These are phyloP conservation scores for Hanseniaspora taiwanica DNA, from an alignment of 805 yeast genomes.

Conservation along the genomic window DNA sequence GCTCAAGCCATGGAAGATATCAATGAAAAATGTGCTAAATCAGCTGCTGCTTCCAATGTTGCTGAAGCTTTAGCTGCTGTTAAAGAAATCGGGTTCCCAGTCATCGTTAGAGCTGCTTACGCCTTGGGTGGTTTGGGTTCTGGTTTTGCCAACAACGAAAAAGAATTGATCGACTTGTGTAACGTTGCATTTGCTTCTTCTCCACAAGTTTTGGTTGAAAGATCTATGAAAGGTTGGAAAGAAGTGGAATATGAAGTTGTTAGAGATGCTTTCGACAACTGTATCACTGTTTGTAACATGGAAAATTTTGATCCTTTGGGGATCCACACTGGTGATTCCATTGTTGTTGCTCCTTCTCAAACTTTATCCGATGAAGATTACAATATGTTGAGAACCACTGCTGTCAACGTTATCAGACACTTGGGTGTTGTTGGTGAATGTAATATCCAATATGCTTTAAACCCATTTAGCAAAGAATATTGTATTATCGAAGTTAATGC, in stretches of 20 bases:
- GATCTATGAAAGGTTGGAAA: constrained; percentile 97
- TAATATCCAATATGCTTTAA: constrained; percentile 92
- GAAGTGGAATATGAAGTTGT: constrained; percentile 98
- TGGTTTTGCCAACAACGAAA: constrained; percentile 79
- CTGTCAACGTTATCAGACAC: constrained; percentile 93
- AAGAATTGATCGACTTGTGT: constrained; percentile 75
- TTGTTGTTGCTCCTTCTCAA: constrained; percentile 97
- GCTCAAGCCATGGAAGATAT: constrained; percentile 93
- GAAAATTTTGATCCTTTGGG: constrained; percentile 98
- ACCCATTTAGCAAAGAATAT: constrained; percentile 90
- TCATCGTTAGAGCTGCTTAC: constrained; percentile 93
- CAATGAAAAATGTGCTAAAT: constrained; percentile 91
- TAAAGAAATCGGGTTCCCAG: constrained; percentile 77
- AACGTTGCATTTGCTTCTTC: constrained; percentile 81
- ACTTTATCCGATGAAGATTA: constrained; percentile 94
- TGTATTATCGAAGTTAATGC: constrained; percentile 97
- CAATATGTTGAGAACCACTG: constrained; percentile 96
- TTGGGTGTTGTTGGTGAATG: constrained; percentile 99
- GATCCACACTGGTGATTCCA: constrained; percentile 97
- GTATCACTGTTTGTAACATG: constrained; percentile 98
- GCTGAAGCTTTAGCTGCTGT: constrained; percentile 94
- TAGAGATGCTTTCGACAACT: constrained; percentile 89
- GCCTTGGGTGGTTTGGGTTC: constrained; percentile 97
- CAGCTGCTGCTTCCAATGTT: constrained; percentile 86
- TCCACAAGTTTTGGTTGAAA: constrained; percentile 93